Conservation (phyloP, 2,329 filamentous ascomycete species). For the Acrocalymma vagum region DNA sequence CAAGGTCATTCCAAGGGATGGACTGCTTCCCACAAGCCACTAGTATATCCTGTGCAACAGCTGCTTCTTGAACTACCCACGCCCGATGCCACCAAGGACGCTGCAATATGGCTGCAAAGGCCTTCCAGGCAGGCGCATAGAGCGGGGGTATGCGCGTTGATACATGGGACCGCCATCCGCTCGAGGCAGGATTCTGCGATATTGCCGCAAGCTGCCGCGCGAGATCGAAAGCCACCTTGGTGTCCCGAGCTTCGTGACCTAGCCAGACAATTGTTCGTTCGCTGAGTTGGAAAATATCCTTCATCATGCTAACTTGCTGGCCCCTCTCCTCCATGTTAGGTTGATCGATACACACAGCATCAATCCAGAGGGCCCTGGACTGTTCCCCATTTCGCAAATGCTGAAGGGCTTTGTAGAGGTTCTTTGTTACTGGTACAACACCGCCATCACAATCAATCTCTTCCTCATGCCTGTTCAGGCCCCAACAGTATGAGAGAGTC, state of each 20-base stretch:
- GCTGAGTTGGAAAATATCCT: conserved; percentile 33
- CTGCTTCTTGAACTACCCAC: conserved; percentile 27
- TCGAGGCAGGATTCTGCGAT: background rate
- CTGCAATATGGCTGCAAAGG: conserved; percentile 14
- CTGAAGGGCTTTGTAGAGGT: conserved; percentile 9
- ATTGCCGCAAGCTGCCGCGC: conserved; percentile 8
- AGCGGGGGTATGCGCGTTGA: conserved; percentile 10
- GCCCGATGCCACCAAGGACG: conserved; percentile 20
- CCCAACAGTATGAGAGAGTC: conserved; percentile 1
- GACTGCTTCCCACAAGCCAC: conserved; percentile 12
- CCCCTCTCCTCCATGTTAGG: conserved; percentile 9
- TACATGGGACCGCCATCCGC: too few relatives aligned
- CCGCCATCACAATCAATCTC: conserved; percentile 1
- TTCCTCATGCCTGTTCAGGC: conserved; percentile 2
- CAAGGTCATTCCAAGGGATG: conserved; percentile 16
- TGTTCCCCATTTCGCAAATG: conserved; percentile 1
- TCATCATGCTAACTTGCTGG: conserved; percentile 25
- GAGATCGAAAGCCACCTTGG: conserved; percentile 7
- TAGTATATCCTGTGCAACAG: conserved; percentile 7
- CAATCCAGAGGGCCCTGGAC: conserved; percentile 13
- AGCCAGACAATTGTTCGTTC: conserved; percentile 35
- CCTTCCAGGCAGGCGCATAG: conserved; percentile 10
- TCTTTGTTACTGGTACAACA: background rate
- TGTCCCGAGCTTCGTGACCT: conserved; percentile 18
- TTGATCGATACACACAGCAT: conserved; percentile 17